Evolutionary conservation across 495 filamentous ascomycete genomes (phyloP), one percentile per base, ranked within the genome.

Genomic region (Staphylotrichum longicolle): DNA sequence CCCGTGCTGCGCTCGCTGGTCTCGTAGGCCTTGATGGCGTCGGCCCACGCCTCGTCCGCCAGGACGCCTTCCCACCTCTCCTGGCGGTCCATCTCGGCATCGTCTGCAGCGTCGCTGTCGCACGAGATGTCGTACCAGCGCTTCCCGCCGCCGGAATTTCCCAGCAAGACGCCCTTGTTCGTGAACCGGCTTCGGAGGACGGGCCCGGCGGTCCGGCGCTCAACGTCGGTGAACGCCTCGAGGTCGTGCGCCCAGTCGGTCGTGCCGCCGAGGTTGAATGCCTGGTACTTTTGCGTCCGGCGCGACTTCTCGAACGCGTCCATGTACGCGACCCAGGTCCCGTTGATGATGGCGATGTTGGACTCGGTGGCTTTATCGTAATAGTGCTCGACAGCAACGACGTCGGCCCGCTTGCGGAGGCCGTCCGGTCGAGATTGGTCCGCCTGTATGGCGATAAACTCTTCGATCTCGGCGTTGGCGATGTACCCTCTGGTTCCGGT

Each of bases 401-500:
- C 20, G 20, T 27, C 20, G 20, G 20, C 20, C 20, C 20, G 20
- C 20, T 27, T 27, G 20, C 20, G 20, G 20, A 27, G 20, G 20
- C 20, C 20, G 20, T 27, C 20, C 20, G 20, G 20, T 27, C 20
- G 20, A 27, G 20, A 27, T 27, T 27, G 37, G 37, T 39, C 37
- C 2, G 42, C 12, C 42, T 7, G 7, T 1, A 12, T 11, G 42
- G 4, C 12, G 42, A 56, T 44, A 30, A 56, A 34, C 11, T 44
- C 53, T 9, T 3, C 11, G 62, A 79, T 76, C 64, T 79, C 75
- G 34, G 69, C 68, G 42, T 74, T 58, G 30, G 71, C 51, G 39
- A 79, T 63, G 49, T 77, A 77, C 0, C 75, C 77, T 1, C 57
- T 33, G 3, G 66, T 72, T 7, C 65, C 42, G 20, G 75, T 83